Evolutionary conservation across 352 stramenopile genomes (phyloP), one percentile per base, ranked within the genome.

Genomic region (Globisporangium nodosum): DNA sequence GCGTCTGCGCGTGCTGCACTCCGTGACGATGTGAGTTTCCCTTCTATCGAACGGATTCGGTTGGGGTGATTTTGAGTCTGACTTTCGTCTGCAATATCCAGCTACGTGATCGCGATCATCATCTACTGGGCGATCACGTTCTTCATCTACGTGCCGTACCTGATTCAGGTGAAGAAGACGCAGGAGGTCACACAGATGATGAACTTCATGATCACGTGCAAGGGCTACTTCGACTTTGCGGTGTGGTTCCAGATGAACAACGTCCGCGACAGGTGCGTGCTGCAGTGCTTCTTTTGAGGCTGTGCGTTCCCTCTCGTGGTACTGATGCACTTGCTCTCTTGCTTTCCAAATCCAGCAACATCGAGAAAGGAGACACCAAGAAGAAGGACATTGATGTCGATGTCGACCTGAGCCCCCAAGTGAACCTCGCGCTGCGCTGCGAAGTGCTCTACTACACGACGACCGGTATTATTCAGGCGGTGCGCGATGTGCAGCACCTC

Each of bases 231-330:
- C 56, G 85, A 94, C 60, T 92, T 94, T 51, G 78, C 90, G 21
- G 85, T 94, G 30, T 94, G 85, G 85, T 93, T 94, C 61, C 81
- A 92, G 58, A 94, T 94, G 79, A 94, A 94, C 61, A 82, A 94
- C 61, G 81, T 88, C 27, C 73, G 85, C 30, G 78, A 84, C 48
- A 63, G 62, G 67, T 77, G 61, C 27, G 65, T 60, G 18, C 9
- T 45, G 20, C 27, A 16, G 20, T 46, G 3, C 30, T 18, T 30
- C 24, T 27, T 27, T 27, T 27, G 24, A 27, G 24, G 24, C 1
- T 27, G 24, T 27, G 24, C 24, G 24, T 27, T 27, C 24, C 24
- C 24, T 27, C 24, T 27, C 46, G 35, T 31, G 31, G 8, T 30
- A 9, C 21, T 49, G 20, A 30, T 18, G 9, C n/a, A 8, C 2